A percentile compares a stretch with the other conserved stretches of the same genome.
phyloP scores from a whole-genome alignment of 225 moss, liverwort and hornwort species.

The Neckera pumila region DNA sequence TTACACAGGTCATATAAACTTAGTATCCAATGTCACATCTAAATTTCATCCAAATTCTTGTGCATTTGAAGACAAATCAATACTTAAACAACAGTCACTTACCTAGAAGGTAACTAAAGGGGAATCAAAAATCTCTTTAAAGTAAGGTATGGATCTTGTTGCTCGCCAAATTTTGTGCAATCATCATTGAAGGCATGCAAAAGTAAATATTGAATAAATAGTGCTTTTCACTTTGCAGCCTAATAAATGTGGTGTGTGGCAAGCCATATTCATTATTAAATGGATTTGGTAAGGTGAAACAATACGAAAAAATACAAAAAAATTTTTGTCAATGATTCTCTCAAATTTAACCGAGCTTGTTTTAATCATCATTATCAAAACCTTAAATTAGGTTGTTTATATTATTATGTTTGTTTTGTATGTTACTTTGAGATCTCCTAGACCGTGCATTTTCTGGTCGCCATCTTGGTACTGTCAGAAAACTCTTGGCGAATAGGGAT shows the following conservation, averaged over 20 bases:
- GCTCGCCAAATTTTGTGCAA: not conserved
- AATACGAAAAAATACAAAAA: not conserved
- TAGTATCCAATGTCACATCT: not conserved
- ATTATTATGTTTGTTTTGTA: too few species aligned
- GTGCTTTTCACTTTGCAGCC: rapidly evolving
- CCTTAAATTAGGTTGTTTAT: too few species aligned
- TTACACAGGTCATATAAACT: not conserved
- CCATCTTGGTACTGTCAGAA: too few species aligned
- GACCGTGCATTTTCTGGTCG: too few species aligned
- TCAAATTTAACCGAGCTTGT: not conserved
- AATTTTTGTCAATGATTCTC: not conserved
- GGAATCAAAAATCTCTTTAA: not conserved
- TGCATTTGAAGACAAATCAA: not conserved
- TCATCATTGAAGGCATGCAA: rapidly evolving
- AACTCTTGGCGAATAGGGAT: too few species aligned
- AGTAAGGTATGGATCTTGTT: rapidly evolving
- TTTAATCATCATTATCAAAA: too few species aligned
- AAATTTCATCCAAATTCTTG: not conserved
- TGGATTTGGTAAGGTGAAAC: not conserved
- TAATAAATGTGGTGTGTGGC: rapidly evolving
- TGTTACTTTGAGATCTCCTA: too few species aligned
- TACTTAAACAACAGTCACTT: not conserved
- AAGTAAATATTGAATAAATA: not conserved
- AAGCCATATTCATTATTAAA: not conserved
- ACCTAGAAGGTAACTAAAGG: rapidly evolving